Evolutionary conservation across 768 basidiomycete species (phyloP), one percentile per base, ranked within the genome.

Genomic region (Serendipita vermifera): DNA sequence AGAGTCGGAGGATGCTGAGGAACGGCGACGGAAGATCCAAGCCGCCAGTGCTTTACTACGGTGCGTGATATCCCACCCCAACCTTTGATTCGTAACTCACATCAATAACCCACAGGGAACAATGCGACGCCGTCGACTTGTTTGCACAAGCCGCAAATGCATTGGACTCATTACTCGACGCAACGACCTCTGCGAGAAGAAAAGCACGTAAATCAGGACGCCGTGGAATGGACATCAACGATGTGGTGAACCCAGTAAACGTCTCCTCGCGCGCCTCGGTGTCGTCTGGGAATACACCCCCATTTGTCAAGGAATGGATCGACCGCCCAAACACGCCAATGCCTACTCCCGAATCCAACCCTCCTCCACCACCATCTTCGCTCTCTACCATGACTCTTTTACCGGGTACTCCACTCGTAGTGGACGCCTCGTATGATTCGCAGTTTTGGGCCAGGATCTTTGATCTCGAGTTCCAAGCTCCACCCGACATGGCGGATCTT

Each of bases 1-100:
- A 15, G 46, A 51, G 17, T 51, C 46, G 22, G 46, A 51, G 32
- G 46, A 51, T 29, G 46, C 46, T 7, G 46, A 51, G n/a, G 46
- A 51, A 51, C 46, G 46, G 27, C 20, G 29, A 51, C 46, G 46
- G 7, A 51, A 51, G 46, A 51, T 51, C 32, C 24, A 27, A 7
- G 46, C 46, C 9, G 27, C 46, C 15, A 51, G 26, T 26, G 46
- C 24, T n/a, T 31, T 51, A 5, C 46, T 51, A n/a, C 17, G 39
- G 39, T 41, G 15, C 26, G 39, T 41, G 15, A 9, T 26, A 20
- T n/a, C 26, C 15, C 6, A 9, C 6, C 39, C 39, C 26, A 20
- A 17, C 39, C 26, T 26, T 41, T n/a, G 17, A 20, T 41, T n/a
- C 39, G 5, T 41, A 5, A 17, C 39, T 41, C 26, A 9, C 15